Conservation (phyloP, 2,329 filamentous ascomycete species). For the Xylaria arbuscula region DNA sequence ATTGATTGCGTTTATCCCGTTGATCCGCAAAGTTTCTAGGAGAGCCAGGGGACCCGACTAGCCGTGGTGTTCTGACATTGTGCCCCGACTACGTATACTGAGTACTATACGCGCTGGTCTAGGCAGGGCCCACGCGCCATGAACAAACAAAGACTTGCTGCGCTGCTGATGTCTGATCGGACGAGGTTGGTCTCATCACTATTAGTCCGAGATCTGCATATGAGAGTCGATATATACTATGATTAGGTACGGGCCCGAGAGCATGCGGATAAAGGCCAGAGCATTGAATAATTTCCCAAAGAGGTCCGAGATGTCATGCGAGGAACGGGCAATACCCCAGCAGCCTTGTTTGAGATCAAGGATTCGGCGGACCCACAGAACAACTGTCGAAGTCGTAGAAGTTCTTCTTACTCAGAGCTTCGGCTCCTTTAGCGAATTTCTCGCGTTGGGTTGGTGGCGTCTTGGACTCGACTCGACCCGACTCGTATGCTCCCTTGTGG, state of each 20-base stretch:
- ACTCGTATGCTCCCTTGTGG: no score
- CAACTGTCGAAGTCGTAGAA: constrained; percentile 55
- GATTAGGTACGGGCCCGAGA: constrained; percentile 44
- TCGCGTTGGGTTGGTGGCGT: constrained; percentile 9
- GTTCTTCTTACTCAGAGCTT: constrained; percentile 14
- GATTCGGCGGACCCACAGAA: constrained; percentile 54
- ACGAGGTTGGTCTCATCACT: constrained; percentile 43
- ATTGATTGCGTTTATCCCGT: constrained; percentile 30
- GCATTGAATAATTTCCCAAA: constrained; percentile 60
- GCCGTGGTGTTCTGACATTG: constrained; percentile 8
- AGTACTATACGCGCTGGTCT: not conserved
- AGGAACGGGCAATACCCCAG: constrained; percentile 46
- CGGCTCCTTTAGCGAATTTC: constrained; percentile 12
- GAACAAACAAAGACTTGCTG: constrained; percentile 38
- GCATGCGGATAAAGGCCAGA: constrained; percentile 50
- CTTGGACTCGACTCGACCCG: not conserved
- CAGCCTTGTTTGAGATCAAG: constrained; percentile 41
- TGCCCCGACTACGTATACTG: constrained; percentile 1
- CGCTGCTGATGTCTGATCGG: constrained; percentile 36
- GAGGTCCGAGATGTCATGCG: constrained; percentile 57
- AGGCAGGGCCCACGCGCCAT: not conserved
- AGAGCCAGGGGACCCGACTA: constrained; percentile 11
- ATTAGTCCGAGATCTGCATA: constrained; percentile 47
- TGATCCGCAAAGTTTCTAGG: constrained; percentile 23
- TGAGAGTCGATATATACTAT: constrained; percentile 50